Percentiles rank a stretch among this genome's conserved stretches.
Evolutionary conservation across 441 rosid species (phyloP).

Genomic region (Aquilaria agallochum): DNA sequence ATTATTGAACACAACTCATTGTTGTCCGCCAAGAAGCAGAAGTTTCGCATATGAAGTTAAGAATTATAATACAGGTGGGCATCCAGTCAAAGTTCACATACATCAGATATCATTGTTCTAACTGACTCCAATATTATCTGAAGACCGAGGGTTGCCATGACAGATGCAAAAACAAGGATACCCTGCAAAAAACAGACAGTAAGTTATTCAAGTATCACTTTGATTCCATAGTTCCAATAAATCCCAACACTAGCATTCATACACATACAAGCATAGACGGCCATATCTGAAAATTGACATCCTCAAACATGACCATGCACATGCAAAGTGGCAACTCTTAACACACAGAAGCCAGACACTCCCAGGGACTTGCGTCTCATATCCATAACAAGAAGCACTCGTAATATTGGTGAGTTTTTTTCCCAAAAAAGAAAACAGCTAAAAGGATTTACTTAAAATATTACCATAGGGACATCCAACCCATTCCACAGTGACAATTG

Average conservation of each 20-base stretch:
- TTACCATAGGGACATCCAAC: neutral
- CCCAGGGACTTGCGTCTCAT: too few relatives aligned
- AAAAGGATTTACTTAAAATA: too few relatives aligned
- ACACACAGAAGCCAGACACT: too few relatives aligned
- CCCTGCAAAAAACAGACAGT: slow-evolving; percentile 46
- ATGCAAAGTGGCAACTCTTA: neutral
- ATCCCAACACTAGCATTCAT: neutral
- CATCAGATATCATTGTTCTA: slow-evolving; percentile 64
- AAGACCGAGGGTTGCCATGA: slow-evolving; percentile 96
- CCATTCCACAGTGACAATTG: neutral
- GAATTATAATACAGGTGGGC: slow-evolving; percentile 3
- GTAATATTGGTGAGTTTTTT: too few relatives aligned
- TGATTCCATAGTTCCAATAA: neutral
- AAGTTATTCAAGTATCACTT: neutral
- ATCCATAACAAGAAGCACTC: too few relatives aligned
- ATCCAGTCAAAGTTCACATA: slow-evolving; percentile 30
- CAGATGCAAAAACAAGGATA: slow-evolving; percentile 96
- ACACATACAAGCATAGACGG: neutral
- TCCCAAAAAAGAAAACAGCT: too few relatives aligned
- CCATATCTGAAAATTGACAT: neutral
- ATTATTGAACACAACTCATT: slow-evolving; percentile 1
- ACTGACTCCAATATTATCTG: slow-evolving; percentile 91
- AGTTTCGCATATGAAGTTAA: neutral
- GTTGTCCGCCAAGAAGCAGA: slow-evolving; percentile 2
- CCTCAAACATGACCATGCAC: neutral